A percentile compares a stretch with the other conserved stretches of the same genome.
These are phyloP conservation scores for Spencermartinsiella ligniputridi DNA, from an alignment of 1,139 yeast species.

Conservation along the genomic window DNA sequence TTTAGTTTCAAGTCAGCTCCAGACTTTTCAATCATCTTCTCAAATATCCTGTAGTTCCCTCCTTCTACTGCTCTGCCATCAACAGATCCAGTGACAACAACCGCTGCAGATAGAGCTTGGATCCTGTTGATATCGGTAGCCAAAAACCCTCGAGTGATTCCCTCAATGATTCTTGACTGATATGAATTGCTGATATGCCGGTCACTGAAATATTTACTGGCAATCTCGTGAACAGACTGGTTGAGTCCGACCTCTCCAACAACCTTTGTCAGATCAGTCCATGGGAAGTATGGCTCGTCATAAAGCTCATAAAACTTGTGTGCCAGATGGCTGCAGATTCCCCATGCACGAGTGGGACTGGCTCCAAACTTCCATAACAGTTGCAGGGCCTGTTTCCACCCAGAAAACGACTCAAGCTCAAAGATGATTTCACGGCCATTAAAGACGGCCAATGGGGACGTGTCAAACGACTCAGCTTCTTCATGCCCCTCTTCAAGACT, in stretches of 20 bases:
- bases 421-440: conserved; percentile 34
- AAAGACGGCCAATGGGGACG: conserved; percentile 35
- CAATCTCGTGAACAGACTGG: conserved; percentile 24
- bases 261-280: conserved; percentile 21
- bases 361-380: conserved; percentile 32
- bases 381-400: conserved; percentile 10
- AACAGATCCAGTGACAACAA: conserved; percentile 37
- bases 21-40: conserved; percentile 34
- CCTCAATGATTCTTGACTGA: conserved; percentile 33
- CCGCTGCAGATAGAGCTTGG: conserved; percentile 39
- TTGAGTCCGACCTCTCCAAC: conserved; percentile 20
- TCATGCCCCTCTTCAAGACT: conserved; percentile 15
- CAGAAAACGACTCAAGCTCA: conserved; percentile 12
- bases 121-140: conserved; percentile 37
- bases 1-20: conserved; percentile 30
- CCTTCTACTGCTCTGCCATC: conserved; percentile 34
- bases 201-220: conserved; percentile 24
- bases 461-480: conserved; percentile 1
- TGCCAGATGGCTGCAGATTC: conserved; percentile 20
- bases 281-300: conserved; percentile 33
- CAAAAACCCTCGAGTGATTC: conserved; percentile 41
- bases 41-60: conserved; percentile 42
- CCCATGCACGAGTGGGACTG: conserved; percentile 24
- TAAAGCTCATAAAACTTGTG: conserved; percentile 24
- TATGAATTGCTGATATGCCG: conserved; percentile 27